Base-by-base conservation (phyloP, 257 asterid genomes). In the Echium plantagineum region DNA sequence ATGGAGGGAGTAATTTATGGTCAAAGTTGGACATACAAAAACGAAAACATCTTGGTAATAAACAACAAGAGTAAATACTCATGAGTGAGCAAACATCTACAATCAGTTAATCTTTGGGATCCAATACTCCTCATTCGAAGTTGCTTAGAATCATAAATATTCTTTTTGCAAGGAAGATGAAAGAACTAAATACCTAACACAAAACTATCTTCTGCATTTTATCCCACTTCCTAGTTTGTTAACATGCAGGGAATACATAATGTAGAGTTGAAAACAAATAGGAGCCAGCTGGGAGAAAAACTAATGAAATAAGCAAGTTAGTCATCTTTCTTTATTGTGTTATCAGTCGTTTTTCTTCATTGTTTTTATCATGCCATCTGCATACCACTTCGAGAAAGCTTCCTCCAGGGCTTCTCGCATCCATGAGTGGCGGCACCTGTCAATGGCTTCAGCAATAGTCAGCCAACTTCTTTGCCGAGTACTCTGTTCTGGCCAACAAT, bases 401-500 rank as follows among this genome's bases (percentile, higher is more conserved):
- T 84, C 66, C 57, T 86, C 88, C 9, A 89, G 82, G 16, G 94
- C 94, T 79, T 84, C 86, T 30, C 90, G 66, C 97, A 86, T 89
- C 97, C 97, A 89, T 20, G 69, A 70, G 60, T 89, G 91, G 61
- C 95, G 70, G 76, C 97, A 89, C 66, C 89, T 68, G 47, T 69
- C 79, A n/a, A 67, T 61, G 32, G 95, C 95, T 55, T 89, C 75
- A 1, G 93, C 76, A 66, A 86, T 79, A 7, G 83, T 71, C 66
- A 82, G 64, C 97, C 97, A 86, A 65, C 83, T 84, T 73, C 97
- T 74, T 62, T 82, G 49, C 1, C 95, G 75, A 12, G 65, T 77
- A 70, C 82, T 75, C 65, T 81, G 79, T 22, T 89, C 96, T 0
- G 97, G 97, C 97, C 97, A 90, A 5, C 77, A 86, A 9, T 87